These are phyloP conservation scores for Salvia sclarea DNA, from an alignment of 305 asterid species.

Conservation along the genomic window DNA sequence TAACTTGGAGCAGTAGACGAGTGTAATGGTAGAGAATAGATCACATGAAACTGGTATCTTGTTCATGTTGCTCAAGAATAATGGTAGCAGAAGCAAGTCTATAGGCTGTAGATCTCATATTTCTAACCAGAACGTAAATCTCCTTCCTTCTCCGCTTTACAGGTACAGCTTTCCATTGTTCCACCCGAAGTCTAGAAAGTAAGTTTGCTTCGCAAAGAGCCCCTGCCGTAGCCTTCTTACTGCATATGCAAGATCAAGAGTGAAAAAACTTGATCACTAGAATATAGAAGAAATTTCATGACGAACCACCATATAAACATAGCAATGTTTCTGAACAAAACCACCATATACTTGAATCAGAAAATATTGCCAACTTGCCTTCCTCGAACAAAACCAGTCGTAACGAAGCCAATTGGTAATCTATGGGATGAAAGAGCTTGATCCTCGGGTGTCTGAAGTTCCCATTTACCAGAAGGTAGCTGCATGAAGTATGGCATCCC, in stretches of 20 bases:
- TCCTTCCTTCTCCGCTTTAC: slow-evolving; percentile 61
- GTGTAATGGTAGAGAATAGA: neutral
- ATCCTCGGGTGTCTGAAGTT: slow-evolving; percentile 56
- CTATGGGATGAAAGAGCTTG: slow-evolving; percentile 42
- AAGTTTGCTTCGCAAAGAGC: slow-evolving; percentile 70
- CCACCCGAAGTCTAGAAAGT: slow-evolving; percentile 66
- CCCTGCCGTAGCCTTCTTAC: slow-evolving; percentile 71
- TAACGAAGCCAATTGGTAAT: slow-evolving; percentile 78
- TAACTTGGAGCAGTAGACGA: neutral
- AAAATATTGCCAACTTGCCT: slow-evolving; percentile 46
- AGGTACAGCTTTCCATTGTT: slow-evolving; percentile 65
- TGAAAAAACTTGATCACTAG: neutral
- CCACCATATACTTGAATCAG: neutral
- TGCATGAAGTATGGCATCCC: slow-evolving; percentile 50
- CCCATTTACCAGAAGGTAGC: slow-evolving; percentile 65
- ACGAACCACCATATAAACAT: neutral
- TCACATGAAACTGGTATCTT: slow-evolving; percentile 63
- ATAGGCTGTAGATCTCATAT: slow-evolving; percentile 80
- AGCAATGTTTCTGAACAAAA: too few species aligned
- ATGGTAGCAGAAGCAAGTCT: slow-evolving; percentile 84
- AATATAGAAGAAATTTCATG: neutral
- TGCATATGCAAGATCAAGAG: slow-evolving; percentile 41
- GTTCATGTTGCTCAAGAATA: slow-evolving; percentile 69
- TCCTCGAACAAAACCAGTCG: slow-evolving; percentile 86
- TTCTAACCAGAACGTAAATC: slow-evolving; percentile 78